Evolutionary conservation across 2,329 filamentous ascomycete genomes (phyloP).

Genomic region (Byssothecium circinans): DNA sequence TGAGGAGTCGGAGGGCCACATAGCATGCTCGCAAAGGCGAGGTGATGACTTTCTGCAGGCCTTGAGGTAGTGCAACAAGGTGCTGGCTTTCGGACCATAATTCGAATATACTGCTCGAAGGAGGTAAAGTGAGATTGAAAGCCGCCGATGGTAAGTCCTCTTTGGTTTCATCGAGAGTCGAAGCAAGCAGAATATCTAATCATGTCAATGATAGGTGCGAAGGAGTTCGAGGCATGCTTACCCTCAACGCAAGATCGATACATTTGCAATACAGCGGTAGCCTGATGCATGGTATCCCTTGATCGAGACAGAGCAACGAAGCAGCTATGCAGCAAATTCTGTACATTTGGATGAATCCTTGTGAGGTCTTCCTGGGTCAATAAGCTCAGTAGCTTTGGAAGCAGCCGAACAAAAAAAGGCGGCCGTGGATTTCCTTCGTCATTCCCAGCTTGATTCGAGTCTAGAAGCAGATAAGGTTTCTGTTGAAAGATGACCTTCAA

Average conservation of each 20-base stretch:
- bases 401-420: constrained; percentile 57
- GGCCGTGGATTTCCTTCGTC: constrained; percentile 40
- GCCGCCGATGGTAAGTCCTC: constrained; percentile 17
- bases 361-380: constrained; percentile 47
- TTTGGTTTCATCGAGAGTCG: constrained; percentile 36
- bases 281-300: constrained; percentile 40
- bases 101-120: constrained; percentile 41
- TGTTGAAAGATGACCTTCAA: constrained; percentile 74
- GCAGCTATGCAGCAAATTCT: constrained; percentile 41
- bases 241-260: constrained; percentile 47
- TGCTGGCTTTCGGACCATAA: constrained; percentile 45
- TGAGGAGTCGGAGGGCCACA: constrained; percentile 30
- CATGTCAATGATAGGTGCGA: constrained; percentile 4
- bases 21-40: constrained; percentile 28
- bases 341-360: constrained; percentile 43
- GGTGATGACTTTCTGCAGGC: constrained; percentile 38
- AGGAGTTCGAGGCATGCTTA: constrained; percentile 20
- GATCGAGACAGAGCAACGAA: constrained; percentile 41
- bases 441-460: constrained; percentile 23
- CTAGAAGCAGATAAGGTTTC: constrained; percentile 67
- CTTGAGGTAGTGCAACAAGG: constrained; percentile 46
- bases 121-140: constrained; percentile 42
- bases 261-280: constrained; percentile 36
- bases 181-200: constrained; percentile 49
- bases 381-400: constrained; percentile 56